Base-by-base conservation (phyloP, 306 rosid genomes). In the Castanea crenata region DNA sequence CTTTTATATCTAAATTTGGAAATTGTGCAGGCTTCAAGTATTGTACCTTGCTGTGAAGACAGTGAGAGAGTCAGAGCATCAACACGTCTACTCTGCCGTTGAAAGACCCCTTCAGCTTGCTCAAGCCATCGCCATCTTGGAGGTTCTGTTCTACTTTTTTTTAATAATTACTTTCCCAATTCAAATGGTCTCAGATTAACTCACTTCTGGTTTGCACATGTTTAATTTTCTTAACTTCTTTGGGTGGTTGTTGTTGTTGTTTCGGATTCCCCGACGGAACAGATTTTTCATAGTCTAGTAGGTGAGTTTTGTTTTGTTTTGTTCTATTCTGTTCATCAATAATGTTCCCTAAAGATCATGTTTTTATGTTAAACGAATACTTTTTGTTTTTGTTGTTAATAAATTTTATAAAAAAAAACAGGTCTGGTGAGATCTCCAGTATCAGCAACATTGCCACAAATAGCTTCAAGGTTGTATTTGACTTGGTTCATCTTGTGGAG, bases 401-500 rank as follows among this genome's bases (percentile, higher is more conserved):
- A 34, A 62, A 19, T 29, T 63, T 56, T 69, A 0, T 21, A 0
- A 21, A 6, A 15, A 44, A 73, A 21, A 70, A 69, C 79, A 95
- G 99, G 97, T 32, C 65, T 93, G 77, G 96, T 95, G 67, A 86
- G 94, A 81, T 95, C 97, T 89, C 98, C 99, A 34, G 73, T 89
- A 27, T 51, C 94, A 31, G 94, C 99, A 41, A 95, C 97, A 13
- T 81, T 95, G 81, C 99, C 97, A 55, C 99, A 90, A 82, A 87
- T 95, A 27, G 21, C 86, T 74, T 95, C 98, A 38, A 89, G 98
- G 75, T 54, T 95, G 86, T 95, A 73, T 83, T 68, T 95, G 77
- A 34, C 82, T 27, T 95, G 99, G 99, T 94, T 94, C 41, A 86
- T 95, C 83, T 78, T 95, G 80, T 93, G 93, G 93, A 95, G 98